Conservation (phyloP, 2,329 filamentous ascomycete genomes). For the Aspergillus ruber region DNA sequence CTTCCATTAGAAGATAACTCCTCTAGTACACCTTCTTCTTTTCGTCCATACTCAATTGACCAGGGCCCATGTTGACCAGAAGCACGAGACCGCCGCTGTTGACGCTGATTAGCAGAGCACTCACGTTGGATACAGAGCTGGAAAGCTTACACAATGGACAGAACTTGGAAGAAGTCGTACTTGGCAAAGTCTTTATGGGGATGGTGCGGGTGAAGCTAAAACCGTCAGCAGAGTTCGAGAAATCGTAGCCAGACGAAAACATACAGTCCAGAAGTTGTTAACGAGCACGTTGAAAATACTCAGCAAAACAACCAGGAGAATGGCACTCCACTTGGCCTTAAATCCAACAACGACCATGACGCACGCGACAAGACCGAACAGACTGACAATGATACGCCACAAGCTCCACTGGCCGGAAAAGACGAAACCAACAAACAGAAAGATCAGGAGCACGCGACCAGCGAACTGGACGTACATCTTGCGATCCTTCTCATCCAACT, state of each 20-base stretch:
- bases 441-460: constrained; percentile 89
- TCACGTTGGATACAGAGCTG: not conserved
- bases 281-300: constrained; percentile 95
- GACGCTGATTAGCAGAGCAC: not conserved
- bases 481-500: constrained; percentile 96
- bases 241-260: constrained; percentile 29
- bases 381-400: constrained; percentile 76
- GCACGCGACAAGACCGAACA: constrained; percentile 82
- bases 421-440: constrained; percentile 94
- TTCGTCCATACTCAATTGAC: constrained; percentile 97
- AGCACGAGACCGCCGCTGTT: constrained; percentile 78
- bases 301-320: constrained; percentile 87
- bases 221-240: constrained; percentile 10
- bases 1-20: too few relatives aligned
- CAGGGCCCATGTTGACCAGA: constrained; percentile 96
- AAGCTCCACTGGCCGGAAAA: constrained; percentile 91
- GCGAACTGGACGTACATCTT: constrained; percentile 99
- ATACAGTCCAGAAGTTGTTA: constrained; percentile 99
- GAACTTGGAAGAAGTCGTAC: constrained; percentile 99
- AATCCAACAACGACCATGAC: constrained; percentile 99
- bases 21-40: constrained; percentile 99
- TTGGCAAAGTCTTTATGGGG: constrained; percentile 99
- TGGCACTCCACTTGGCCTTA: constrained; percentile 98
- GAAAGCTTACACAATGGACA: constrained; percentile 77
- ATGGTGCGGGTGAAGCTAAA: constrained; percentile 88